These are phyloP conservation scores for Macadamia tetraphylla DNA, from an alignment of 164 flowering plant genomes.

Conservation along the genomic window DNA sequence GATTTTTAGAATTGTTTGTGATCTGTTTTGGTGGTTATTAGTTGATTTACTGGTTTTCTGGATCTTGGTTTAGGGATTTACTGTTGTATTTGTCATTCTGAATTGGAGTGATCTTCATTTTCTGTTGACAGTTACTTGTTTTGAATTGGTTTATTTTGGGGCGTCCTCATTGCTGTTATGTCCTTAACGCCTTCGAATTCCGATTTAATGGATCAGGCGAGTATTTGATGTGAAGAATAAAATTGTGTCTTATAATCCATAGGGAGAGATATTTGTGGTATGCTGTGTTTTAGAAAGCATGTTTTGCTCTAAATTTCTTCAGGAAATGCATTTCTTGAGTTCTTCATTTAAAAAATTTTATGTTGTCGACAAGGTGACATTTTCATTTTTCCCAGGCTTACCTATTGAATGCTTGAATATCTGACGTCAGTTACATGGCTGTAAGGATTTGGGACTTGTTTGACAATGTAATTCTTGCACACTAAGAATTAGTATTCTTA, in stretches of 20 bases:
- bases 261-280: neutral
- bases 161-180: neutral
- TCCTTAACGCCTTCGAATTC: neutral
- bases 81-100: constrained; percentile 7
- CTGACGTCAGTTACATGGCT: too few relatives aligned
- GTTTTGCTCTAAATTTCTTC: neutral
- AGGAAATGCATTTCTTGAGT: neutral
- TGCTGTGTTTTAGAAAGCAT: neutral
- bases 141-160: neutral
- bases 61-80: constrained; percentile 3
- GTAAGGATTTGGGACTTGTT: too few relatives aligned
- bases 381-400: neutral
- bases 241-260: neutral
- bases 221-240: neutral
- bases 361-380: neutral
- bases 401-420: too few relatives aligned
- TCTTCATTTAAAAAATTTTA: neutral
- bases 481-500: too few relatives aligned
- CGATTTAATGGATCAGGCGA: neutral
- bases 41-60: constrained; percentile 3
- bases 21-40: constrained; percentile 2
- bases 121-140: neutral
- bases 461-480: too few relatives aligned
- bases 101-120: neutral
- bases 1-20: constrained; percentile 9